These are phyloP conservation scores for Brassica incana DNA, from an alignment of 345 rosid genomes.

Conservation along the genomic window DNA sequence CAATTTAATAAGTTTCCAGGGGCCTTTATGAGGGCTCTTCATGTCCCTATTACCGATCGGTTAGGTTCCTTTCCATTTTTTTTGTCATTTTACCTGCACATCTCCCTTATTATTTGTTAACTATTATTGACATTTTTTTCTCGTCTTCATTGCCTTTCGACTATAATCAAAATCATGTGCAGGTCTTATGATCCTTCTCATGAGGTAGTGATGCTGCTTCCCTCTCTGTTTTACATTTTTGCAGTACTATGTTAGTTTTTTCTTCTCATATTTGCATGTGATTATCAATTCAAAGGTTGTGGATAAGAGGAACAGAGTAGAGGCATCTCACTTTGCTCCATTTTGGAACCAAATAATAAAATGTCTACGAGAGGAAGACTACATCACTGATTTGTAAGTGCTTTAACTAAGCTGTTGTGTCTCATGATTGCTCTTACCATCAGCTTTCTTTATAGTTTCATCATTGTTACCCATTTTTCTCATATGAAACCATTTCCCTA, in stretches of 20 bases:
- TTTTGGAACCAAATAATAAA: constrained; percentile 92
- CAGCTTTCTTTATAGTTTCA: not conserved
- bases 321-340: constrained; percentile 87
- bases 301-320: constrained; percentile 59
- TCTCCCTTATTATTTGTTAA: not conserved
- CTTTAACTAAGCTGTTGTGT: constrained; percentile 13
- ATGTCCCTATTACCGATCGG: constrained; percentile 60
- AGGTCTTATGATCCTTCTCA: constrained; percentile 50
- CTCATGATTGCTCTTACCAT: constrained; percentile 6
- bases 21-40: constrained; percentile 73
- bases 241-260: not conserved
- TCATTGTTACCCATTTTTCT: not conserved
- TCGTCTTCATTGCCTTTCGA: constrained; percentile 5
- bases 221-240: constrained; percentile 19
- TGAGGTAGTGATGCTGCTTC: constrained; percentile 41
- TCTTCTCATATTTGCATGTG: constrained; percentile 8
- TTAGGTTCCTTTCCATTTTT: constrained; percentile 36
- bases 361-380: constrained; percentile 91
- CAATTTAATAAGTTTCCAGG: constrained; percentile 83
- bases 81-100: constrained; percentile 1
- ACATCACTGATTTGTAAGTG: constrained; percentile 74
- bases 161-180: constrained; percentile 40
- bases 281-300: constrained; percentile 49
- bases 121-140: constrained; percentile 6
- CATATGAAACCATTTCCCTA: constrained; percentile 34